Conservation (phyloP, 257 asterid genomes). For the Marsdenia floribunda region DNA sequence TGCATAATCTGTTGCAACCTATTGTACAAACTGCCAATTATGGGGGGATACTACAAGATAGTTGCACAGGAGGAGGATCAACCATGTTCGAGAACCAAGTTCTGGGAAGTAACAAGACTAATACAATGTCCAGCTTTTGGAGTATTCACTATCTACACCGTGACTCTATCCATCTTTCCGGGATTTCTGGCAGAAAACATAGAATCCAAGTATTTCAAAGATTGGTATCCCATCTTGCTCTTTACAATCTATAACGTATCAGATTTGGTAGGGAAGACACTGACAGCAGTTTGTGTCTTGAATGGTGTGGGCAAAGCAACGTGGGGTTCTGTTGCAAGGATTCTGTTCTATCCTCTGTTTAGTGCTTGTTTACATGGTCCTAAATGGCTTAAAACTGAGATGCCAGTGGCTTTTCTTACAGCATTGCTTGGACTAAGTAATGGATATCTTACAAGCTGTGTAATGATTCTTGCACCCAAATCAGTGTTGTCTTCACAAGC, state of each 20-base stretch:
- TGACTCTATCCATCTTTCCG: conserved; percentile 70
- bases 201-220: conserved; percentile 39
- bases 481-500: conserved; percentile 47
- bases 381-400: conserved; percentile 63
- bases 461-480: conserved; percentile 79
- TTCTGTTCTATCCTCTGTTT: conserved; percentile 62
- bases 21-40: conserved; percentile 41
- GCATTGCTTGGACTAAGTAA: conserved; percentile 53
- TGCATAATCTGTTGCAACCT: conserved; percentile 61
- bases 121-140: conserved; percentile 62
- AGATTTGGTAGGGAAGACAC: conserved; percentile 62
- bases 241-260: conserved; percentile 50
- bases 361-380: conserved; percentile 66
- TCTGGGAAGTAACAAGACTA: conserved; percentile 30
- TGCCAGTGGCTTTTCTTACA: conserved; percentile 51
- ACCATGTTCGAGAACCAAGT: conserved; percentile 22
- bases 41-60: conserved; percentile 39
- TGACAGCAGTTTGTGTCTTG: conserved; percentile 41
- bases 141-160: conserved; percentile 50
- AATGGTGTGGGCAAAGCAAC: conserved; percentile 40
- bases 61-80: conserved; percentile 7
- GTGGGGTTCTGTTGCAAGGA: conserved; percentile 58
- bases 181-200: conserved; percentile 65
- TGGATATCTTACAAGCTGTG: conserved; percentile 76
- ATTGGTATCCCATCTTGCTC: conserved; percentile 66